Conservation (phyloP, 2,329 filamentous ascomycete genomes). For the Alternaria consortialis region DNA sequence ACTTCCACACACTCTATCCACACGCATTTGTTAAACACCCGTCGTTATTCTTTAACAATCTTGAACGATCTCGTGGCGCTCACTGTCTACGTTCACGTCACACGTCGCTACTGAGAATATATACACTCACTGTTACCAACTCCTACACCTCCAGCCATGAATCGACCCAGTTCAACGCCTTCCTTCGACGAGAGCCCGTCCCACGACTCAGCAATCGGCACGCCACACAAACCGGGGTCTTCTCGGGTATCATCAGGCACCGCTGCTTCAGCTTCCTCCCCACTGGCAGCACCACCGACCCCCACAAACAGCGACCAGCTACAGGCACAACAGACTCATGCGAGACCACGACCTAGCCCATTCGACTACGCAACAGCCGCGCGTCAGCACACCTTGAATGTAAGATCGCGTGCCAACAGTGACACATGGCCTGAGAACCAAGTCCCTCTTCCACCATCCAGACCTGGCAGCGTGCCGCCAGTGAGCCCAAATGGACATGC, state of each 20-base stretch:
- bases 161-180: background rate
- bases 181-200: background rate
- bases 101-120: background rate
- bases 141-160: background rate
- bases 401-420: background rate
- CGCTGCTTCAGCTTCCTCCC: background rate
- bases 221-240: background rate
- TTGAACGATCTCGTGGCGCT: background rate
- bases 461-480: background rate
- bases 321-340: background rate
- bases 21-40: background rate
- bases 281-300: background rate
- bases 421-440: background rate
- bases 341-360: background rate
- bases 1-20: background rate
- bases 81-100: background rate
- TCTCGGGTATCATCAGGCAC: background rate
- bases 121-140: background rate
- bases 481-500: background rate
- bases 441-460: background rate
- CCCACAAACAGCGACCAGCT: background rate
- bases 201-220: slow-evolving; percentile 11
- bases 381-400: background rate
- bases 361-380: background rate
- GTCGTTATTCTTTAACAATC: too few relatives aligned